Base-by-base conservation (phyloP, 2,329 filamentous ascomycete genomes). In the Ceratocystis alfenasii region DNA sequence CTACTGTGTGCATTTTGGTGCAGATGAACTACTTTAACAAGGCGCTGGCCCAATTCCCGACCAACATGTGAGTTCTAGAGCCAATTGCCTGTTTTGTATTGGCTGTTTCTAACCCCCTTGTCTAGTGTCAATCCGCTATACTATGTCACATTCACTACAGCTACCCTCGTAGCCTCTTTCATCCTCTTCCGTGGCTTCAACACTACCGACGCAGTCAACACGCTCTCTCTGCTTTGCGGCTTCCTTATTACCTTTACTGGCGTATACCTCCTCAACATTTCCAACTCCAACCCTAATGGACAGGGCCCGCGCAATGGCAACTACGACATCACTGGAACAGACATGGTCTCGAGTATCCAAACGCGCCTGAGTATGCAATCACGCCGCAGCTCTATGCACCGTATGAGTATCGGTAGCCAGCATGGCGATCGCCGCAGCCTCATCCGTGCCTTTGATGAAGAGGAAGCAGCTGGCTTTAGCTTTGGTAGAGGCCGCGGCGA, bases 11-110 rank as follows among this genome's bases (percentile, higher is more conserved):
- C 79, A 97, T 99, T 73, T 76, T 99, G 70, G 96, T 92, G 7
- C 94, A 99, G 80, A 97, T 99, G 94, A 99, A 99, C 77, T 99
- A 99, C 77, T 96, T 99, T 78, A 99, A 99, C 81, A 99, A 99
- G 77, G 94, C 94, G 6, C 79, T 99, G 68, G 95, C 90, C 75
- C 91, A 95, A 72, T 99, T 97, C 77, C 93, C 90, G 36, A 96
- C 94, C 41, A 96, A 95, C 71, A 95, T 99, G 92, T 96, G 82
- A 75, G 89, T 79, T 57, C 20, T 44, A 15, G 46, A 50, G 46
- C 6, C 22, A 17, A 28, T 7, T 30, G 17, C 10, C 33, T 36
- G 33, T 36, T 36, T 36, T 36, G 33, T 36, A 3, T 12, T 10
- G 33, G 8, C 33, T 12, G 33, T 36, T 61, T 55, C 55, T 64